Percentiles rank a stretch among this genome's conserved stretches.
Conservation (phyloP, 768 basidiomycete species). For the Tylopilus plumbeoviolaceoides region DNA sequence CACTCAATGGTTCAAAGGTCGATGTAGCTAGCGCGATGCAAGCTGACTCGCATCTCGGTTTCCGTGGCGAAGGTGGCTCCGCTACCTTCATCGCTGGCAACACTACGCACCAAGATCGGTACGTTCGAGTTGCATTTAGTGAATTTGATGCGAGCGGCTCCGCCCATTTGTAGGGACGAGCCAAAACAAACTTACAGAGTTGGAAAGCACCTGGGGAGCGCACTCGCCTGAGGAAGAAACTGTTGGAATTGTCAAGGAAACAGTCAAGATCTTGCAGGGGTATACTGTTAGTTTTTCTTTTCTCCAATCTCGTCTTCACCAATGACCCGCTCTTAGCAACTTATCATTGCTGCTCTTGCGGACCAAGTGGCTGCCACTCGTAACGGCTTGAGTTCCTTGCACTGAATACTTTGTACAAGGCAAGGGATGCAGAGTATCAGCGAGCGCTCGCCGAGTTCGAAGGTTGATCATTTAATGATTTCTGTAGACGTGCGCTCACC, state of each 20-base stretch:
- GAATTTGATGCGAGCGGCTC: conserved; percentile 2
- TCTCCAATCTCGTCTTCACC: background rate
- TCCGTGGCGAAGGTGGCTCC: no score
- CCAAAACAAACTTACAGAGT: conserved; percentile 36
- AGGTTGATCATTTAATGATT: conserved; percentile 37
- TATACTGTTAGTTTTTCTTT: conserved; percentile 45
- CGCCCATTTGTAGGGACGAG: conserved; percentile 22
- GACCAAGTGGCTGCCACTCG: conserved; percentile 58
- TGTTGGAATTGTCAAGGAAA: conserved; percentile 46
- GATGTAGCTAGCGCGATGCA: conserved; percentile 58
- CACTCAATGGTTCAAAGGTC: conserved; percentile 45
- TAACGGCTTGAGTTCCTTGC: conserved; percentile 58
- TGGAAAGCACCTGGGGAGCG: conserved; percentile 46
- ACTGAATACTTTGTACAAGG: conserved; percentile 52
- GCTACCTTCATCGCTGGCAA: no score
- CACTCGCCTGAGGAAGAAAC: conserved; percentile 37
- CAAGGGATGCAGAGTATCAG: conserved; percentile 56
- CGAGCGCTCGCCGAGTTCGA: conserved; percentile 50
- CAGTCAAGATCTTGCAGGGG: conserved; percentile 50
- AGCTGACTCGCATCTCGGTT: conserved; percentile 46
- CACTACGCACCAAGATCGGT: conserved; percentile 42
- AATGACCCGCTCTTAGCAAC: conserved; percentile 37
- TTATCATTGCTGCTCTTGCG: conserved; percentile 49
- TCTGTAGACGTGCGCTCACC: conserved; percentile 8
- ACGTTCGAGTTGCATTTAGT: conserved; percentile 11